Base-by-base conservation (phyloP, 768 basidiomycete genomes). In the Russula sp. region DNA sequence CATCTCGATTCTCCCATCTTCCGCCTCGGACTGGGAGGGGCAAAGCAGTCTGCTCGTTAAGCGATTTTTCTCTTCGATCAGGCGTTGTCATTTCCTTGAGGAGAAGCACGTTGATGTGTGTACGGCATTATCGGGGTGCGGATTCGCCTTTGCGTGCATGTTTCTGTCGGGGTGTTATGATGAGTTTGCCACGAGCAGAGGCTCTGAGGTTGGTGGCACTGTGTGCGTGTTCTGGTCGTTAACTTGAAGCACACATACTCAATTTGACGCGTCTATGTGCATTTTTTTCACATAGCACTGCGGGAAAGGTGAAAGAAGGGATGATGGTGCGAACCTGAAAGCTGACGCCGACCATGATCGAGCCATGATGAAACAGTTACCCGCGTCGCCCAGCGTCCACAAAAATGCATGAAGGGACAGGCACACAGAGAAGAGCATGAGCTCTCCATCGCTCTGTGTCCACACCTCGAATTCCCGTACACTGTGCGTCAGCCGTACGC, bases 81-180 rank as follows among this genome's bases (percentile, higher is more conserved):
- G 97, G 46, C 86, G 91, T 32, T 95, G 93, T 75, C 88, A 94
- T 20, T 94, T 97, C 81, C 83, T 99, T 36, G 96, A 98, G 58
- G 97, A 99, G 76, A 98, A 95, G 75, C 91, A 98, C 75, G 98
- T 99, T 70, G 96, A 99, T 76, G 95, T 95, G 6, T 96, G 93
- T 73, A 99, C 97, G 0, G 97, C 97, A 16, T 81, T 99, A 5
- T 93, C 91, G 18, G 97, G 95, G 0, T 94, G 92, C 7, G 97
- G 97, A 0, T 97, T 97, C 46, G 97, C 97, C 0, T 98, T 99
- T 75, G 94, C 93, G 1, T 94, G 93, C 69, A 87, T n/a, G n/a
- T 98, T 54, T 93, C 98, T 71, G 80, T 98, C 67, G 97, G 98
- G 97, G 94, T 50, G 97, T 98, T 52, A 98, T 99, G 96, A 98